phyloP scores from a whole-genome alignment of 192 early-diverging fungal species.

The Coemansia sp. region DNA sequence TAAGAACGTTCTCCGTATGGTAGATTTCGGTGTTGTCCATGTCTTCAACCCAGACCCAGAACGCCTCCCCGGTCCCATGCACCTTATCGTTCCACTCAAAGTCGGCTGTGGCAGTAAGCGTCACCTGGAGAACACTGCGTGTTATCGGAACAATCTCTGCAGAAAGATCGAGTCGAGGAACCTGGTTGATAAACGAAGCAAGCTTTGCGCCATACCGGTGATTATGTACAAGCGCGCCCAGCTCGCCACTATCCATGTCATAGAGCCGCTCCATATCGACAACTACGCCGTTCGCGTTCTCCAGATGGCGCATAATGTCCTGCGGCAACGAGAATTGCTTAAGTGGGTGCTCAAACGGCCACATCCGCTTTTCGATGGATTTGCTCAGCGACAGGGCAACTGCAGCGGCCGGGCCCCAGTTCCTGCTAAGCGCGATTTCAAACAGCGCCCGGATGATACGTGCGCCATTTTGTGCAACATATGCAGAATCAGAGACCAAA shows the following conservation, averaged over 20 bases:
- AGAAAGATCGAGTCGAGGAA: conserved; percentile 80
- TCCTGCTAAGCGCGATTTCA: conserved; percentile 88
- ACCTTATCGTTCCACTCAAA: conserved; percentile 95
- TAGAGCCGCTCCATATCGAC: conserved; percentile 68
- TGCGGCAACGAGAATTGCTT: conserved; percentile 74
- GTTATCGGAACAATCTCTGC: conserved; percentile 91
- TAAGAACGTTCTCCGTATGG: conserved; percentile 88
- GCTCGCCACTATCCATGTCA: conserved; percentile 81
- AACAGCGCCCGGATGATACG: conserved; percentile 95
- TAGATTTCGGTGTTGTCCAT: conserved; percentile 84
- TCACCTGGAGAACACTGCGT: conserved; percentile 81
- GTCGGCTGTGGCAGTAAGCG: conserved; percentile 76
- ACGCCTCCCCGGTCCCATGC: conserved; percentile 88
- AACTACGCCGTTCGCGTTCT: conserved; percentile 11
- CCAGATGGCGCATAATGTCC: conserved; percentile 72
- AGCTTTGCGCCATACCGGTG: conserved; percentile 76
- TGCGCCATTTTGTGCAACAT: conserved; percentile 92
- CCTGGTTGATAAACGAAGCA: conserved; percentile 73
- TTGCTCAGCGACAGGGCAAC: conserved; percentile 84
- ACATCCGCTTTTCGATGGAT: conserved; percentile 85
- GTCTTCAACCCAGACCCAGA: conserved; percentile 98
- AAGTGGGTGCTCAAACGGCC: conserved; percentile 88
- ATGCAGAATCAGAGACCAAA: conserved; percentile 88
- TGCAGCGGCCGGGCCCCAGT: conserved; percentile 81
- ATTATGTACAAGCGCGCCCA: conserved; percentile 85